Conservation (phyloP, 2,329 filamentous ascomycete species). For the Ophiostoma novo-ulmi region DNA sequence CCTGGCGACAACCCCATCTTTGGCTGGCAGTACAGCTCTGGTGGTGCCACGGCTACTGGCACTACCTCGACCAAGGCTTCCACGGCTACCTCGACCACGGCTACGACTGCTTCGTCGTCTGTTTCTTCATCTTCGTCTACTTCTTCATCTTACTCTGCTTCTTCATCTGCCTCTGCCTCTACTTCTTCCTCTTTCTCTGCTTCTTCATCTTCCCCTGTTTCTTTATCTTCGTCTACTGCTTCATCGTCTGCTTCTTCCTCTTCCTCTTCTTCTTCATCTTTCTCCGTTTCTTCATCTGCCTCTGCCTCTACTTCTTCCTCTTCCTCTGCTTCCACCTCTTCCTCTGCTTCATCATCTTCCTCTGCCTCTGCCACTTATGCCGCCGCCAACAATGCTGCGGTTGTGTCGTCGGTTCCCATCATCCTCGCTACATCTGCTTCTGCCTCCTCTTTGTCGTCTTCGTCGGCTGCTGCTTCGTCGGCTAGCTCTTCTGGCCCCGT, state of each 20-base stretch:
- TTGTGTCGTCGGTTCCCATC: background rate
- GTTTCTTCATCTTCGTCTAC: background rate
- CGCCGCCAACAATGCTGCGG: background rate
- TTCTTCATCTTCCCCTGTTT: too few species aligned
- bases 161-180: too few species aligned
- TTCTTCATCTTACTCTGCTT: background rate
- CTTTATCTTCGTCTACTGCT: too few species aligned
- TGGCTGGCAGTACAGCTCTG: slow-evolving; percentile 43
- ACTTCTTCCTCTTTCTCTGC: too few species aligned
- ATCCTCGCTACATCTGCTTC: background rate
- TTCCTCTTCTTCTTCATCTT: too few species aligned
- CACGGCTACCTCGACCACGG: background rate
- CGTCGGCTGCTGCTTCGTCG: background rate
- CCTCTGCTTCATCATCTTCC: background rate
- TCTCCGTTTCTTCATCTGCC: too few species aligned
- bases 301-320: too few species aligned
- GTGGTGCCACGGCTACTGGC: background rate
- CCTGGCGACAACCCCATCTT: slow-evolving; percentile 53
- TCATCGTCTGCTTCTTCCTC: too few species aligned
- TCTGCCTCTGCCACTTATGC: background rate
- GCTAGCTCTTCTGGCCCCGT: background rate
- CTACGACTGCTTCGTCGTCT: background rate
- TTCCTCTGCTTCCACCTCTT: too few species aligned
- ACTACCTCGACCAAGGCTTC: background rate
- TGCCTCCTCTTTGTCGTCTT: background rate